Base-by-base conservation (phyloP, 805 yeast species). In the Candida corydali region DNA sequence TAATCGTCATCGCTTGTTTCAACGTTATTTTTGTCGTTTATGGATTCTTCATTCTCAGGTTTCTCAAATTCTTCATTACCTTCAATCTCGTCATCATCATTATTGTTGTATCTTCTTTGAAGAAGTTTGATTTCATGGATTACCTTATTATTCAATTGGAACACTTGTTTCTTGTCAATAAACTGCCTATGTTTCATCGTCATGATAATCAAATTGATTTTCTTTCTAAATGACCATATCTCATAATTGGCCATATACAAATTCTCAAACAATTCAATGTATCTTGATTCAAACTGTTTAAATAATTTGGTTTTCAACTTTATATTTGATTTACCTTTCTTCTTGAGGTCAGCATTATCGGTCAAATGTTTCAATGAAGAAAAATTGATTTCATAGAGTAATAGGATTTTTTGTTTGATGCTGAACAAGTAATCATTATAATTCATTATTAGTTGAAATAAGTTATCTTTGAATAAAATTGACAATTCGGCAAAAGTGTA, bases 221-320 rank as follows among this genome's bases (percentile, higher is more conserved):
- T 30, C 12, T 38, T 38, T 15, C 41, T 17, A 17, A 17, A 28
- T 22, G 26, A 31, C 41, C 41, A 38, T 14, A 38, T 26, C 17
- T 34, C 37, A 17, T 22, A 24, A 19, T 38, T 29, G 17, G 26
- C 12, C 11, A 30, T 4, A 22, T 30, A 30, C 11, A 30, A 30
- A 30, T 11, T 15, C 22, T 30, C 34, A 30, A 30, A 30, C 11
- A 30, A 30, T 20, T 30, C 26, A 22, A 30, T 30, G n/a, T 30
- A 30, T 20, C 19, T 30, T 9, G 19, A 14, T 6, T 30, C 34
- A 22, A 20, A 30, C 22, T 22, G 26, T 30, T 30, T 29, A 12
- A 12, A 15, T n/a, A 19, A 6, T 16, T 29, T 32, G 18, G 25
- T 16, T 25, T 36, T 25, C 17, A 25, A 36, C 8, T 30, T 36